phyloP scores from a whole-genome alignment of 1,284 basidiomycete species.

The Omphalotus olearius region DNA sequence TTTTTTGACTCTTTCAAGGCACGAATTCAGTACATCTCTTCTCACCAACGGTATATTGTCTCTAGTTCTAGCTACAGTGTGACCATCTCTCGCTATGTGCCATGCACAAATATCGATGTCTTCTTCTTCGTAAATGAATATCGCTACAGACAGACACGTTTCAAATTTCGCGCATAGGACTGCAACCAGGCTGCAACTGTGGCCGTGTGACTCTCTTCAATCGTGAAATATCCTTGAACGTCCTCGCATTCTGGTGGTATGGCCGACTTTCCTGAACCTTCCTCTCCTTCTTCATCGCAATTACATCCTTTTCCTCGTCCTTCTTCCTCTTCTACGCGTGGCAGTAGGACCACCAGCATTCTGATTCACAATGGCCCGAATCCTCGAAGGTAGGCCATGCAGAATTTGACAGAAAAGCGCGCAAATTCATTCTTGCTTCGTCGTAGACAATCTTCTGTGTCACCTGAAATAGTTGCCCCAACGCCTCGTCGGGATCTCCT shows the following conservation, averaged over 20 bases:
- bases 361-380: background rate
- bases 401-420: too few species aligned
- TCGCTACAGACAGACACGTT: too few species aligned
- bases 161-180: too few species aligned
- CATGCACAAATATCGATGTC: too few species aligned
- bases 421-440: background rate
- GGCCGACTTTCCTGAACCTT: constrained; percentile 6
- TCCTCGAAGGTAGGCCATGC: background rate
- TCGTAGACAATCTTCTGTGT: constrained; percentile 6
- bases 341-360: background rate
- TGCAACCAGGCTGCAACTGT: too few species aligned
- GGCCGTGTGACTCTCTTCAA: background rate
- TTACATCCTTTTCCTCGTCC: constrained; percentile 5
- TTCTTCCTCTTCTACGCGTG: constrained; percentile 4
- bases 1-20: too few species aligned
- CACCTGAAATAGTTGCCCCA: constrained; percentile 49
- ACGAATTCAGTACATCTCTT: too few species aligned
- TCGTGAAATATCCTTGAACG: background rate
- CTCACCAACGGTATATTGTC: too few species aligned
- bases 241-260: constrained; percentile 1
- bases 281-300: constrained; percentile 7
- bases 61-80: too few species aligned
- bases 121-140: background rate
- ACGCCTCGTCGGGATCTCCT: constrained; percentile 52
- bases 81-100: too few species aligned